Conservation (phyloP, 345 rosid species). For the Leavenworthia alabamica region DNA sequence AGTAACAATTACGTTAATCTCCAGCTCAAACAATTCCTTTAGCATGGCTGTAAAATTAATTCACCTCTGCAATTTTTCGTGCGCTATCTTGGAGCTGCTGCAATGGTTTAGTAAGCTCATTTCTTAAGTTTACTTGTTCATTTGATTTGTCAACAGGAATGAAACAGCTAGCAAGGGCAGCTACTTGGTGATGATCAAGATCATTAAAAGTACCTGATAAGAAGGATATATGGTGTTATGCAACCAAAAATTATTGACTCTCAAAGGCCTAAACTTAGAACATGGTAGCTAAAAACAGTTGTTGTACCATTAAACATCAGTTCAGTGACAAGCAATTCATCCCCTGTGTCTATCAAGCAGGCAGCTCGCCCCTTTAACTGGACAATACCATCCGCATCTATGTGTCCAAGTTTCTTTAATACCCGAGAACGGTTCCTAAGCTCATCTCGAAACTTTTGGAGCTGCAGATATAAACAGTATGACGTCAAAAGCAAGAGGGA, state of each 20-base stretch:
- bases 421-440: conserved; percentile 88
- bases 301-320: conserved; percentile 88
- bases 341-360: conserved; percentile 98
- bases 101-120: conserved; percentile 82
- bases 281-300: not conserved
- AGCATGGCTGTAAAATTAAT: too few relatives aligned
- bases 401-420: conserved; percentile 89
- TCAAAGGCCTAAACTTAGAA: conserved; percentile 11
- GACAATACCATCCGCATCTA: conserved; percentile 81
- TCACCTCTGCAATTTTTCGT: conserved; percentile 92
- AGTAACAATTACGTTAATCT: conserved; percentile 1
- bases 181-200: conserved; percentile 95
- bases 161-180: conserved; percentile 97
- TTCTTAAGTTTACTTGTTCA: conserved; percentile 79
- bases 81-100: conserved; percentile 98
- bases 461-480: conserved; percentile 40
- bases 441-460: conserved; percentile 92
- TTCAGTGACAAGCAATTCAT: conserved; percentile 94
- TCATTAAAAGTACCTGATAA: conserved; percentile 85
- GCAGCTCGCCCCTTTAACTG: conserved; percentile 97
- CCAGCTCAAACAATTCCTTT: too few relatives aligned
- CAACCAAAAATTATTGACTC: not conserved
- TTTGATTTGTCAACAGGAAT: conserved; percentile 93
- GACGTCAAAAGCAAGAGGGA: not conserved
- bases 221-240: not conserved